Conservation (phyloP, 2,329 filamentous ascomycete species). For the Cordyceps javanica region DNA sequence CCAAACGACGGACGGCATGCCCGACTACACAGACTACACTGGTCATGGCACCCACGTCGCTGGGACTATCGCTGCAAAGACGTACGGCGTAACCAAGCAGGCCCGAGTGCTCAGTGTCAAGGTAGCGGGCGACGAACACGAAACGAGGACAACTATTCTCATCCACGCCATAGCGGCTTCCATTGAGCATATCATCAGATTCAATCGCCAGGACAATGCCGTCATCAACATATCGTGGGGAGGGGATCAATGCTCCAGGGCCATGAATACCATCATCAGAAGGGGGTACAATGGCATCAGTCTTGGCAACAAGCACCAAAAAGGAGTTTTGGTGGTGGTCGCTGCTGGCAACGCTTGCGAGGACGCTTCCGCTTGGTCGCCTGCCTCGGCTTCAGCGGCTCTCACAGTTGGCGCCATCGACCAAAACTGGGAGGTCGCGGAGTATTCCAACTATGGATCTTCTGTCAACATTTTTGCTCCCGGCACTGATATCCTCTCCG, state of each 20-base stretch:
- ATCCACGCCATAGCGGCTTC: not conserved
- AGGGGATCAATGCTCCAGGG: not conserved
- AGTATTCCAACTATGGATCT: constrained; percentile 43
- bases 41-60: constrained; percentile 61
- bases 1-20: constrained; percentile 20
- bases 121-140: not conserved
- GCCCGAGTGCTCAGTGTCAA: constrained; percentile 36
- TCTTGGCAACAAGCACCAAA: not conserved
- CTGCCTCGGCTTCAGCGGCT: constrained; percentile 37
- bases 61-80: constrained; percentile 54
- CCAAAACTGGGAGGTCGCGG: constrained; percentile 30
- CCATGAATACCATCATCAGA: not conserved
- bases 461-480: constrained; percentile 37
- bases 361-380: constrained; percentile 38
- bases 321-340: not conserved
- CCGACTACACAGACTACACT: constrained; percentile 24
- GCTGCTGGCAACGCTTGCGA: constrained; percentile 30
- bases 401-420: constrained; percentile 45
- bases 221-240: not conserved
- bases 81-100: constrained; percentile 57
- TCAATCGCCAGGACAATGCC: not conserved
- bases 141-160: not conserved
- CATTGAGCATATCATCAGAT: not conserved
- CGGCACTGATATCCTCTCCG: constrained; percentile 31
- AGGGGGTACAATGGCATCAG: not conserved